Conservation (phyloP, 2,329 filamentous ascomycete species). For the Botrytis elliptica region DNA sequence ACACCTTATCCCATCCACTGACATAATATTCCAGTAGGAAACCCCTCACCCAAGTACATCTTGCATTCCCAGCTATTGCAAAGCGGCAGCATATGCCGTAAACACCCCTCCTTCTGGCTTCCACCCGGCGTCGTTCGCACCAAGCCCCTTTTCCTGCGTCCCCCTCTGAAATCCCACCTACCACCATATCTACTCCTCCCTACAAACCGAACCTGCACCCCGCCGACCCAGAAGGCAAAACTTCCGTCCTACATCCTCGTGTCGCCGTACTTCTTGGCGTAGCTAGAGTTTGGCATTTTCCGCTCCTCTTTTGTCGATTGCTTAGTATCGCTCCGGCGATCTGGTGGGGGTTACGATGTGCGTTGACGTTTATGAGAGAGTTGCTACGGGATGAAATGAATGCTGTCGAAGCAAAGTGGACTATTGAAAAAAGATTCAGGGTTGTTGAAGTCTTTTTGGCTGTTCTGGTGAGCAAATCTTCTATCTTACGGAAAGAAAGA, state of each 20-base stretch:
- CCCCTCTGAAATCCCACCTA: conserved; percentile 18
- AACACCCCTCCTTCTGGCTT: conserved; percentile 36
- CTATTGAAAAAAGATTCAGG: conserved; percentile 50
- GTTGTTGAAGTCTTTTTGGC: conserved; percentile 70
- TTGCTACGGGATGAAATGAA: conserved; percentile 51
- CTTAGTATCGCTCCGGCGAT: conserved; percentile 68
- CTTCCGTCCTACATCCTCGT: conserved; percentile 65
- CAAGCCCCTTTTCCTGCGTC: conserved; percentile 17
- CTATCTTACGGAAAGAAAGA: neutral
- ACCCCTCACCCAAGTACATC: neutral
- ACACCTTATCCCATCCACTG: neutral
- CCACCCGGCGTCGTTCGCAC: conserved; percentile 28
- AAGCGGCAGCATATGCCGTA: conserved; percentile 42
- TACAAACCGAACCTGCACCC: conserved; percentile 33
- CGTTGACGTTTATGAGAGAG: conserved; percentile 65
- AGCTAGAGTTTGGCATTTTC: conserved; percentile 68
- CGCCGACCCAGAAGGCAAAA: conserved; percentile 31
- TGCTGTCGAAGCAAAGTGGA: conserved; percentile 42
- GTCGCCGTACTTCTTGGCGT: conserved; percentile 77
- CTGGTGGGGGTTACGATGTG: conserved; percentile 69
- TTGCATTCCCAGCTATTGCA: conserved; percentile 30
- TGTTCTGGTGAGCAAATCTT: conserved; percentile 62
- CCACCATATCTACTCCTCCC: conserved; percentile 12
- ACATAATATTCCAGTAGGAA: conserved; percentile 5
- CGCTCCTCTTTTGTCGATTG: conserved; percentile 70